Evolutionary conservation across 1,139 yeast species (phyloP).

Genomic region (Yamadazyma sp.): DNA sequence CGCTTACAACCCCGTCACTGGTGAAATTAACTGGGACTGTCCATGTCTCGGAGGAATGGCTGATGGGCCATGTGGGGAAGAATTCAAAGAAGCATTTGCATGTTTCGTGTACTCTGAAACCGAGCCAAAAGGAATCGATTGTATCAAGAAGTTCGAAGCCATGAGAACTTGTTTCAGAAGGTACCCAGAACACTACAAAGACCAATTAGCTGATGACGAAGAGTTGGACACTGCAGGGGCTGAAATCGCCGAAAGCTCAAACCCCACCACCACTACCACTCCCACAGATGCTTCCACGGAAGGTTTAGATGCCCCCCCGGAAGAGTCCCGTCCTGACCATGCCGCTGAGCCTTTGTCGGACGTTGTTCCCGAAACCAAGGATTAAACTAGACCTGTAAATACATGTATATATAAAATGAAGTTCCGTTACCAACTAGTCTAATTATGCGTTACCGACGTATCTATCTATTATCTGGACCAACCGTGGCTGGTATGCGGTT

Average conservation of each 20-base stretch:
- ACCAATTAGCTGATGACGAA: constrained; percentile 80
- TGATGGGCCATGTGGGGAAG: constrained; percentile 97
- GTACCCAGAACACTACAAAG: constrained; percentile 93
- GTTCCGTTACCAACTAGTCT: not conserved
- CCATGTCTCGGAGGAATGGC: constrained; percentile 99
- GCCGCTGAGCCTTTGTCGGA: constrained; percentile 11
- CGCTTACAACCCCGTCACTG: constrained; percentile 95
- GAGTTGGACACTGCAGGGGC: too few relatives aligned
- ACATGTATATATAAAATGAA: constrained; percentile 4
- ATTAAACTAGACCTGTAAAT: constrained; percentile 6
- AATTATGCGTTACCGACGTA: too few relatives aligned
- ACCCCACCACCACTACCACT: too few relatives aligned
- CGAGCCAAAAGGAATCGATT: constrained; percentile 97
- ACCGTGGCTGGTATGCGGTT: too few relatives aligned
- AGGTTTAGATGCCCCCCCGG: not conserved
- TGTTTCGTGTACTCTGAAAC: constrained; percentile 94
- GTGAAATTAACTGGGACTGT: constrained; percentile 99
- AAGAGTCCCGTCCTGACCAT: not conserved
- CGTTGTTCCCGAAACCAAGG: not conserved
- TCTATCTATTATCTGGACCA: too few relatives aligned
- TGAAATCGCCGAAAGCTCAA: too few relatives aligned
- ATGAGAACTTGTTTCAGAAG: constrained; percentile 96
- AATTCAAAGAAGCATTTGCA: constrained; percentile 92
- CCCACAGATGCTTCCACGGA: not conserved
- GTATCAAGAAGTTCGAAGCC: constrained; percentile 84